phyloP scores from a whole-genome alignment of 2,329 filamentous ascomycete genomes.

The Gaeumannomyces sp. region DNA sequence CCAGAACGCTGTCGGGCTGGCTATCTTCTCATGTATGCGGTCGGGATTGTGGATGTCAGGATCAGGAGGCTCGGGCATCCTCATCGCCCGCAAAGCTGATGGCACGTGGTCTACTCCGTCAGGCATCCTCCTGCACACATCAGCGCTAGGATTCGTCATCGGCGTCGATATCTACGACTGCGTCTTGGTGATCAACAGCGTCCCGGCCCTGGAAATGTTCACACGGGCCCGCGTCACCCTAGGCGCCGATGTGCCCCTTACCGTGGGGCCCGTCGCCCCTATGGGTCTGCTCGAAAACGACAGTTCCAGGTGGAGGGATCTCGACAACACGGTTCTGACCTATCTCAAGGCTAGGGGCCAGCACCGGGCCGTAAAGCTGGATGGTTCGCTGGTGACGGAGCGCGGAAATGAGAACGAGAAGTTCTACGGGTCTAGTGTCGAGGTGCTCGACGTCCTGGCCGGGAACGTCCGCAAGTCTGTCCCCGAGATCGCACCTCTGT shows the following conservation, averaged over 20 bases:
- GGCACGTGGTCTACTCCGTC: constrained; percentile 67
- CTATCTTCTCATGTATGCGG: constrained; percentile 93
- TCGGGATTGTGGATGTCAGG: constrained; percentile 88
- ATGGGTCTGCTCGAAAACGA: constrained; percentile 46
- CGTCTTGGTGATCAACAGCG: constrained; percentile 85
- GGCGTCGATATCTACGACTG: constrained; percentile 96
- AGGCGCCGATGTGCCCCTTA: constrained; percentile 19
- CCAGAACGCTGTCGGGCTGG: constrained; percentile 80
- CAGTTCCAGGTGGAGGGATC: constrained; percentile 38
- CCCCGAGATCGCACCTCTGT: constrained; percentile 53
- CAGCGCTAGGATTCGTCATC: constrained; percentile 80
- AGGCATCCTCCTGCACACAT: constrained; percentile 83
- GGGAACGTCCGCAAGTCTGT: constrained; percentile 49
- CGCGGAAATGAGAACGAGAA: constrained; percentile 54
- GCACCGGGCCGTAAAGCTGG: constrained; percentile 46
- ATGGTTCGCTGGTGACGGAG: constrained; percentile 51
- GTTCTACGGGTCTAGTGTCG: constrained; percentile 40
- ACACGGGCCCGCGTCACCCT: constrained; percentile 72
- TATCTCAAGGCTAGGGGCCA: constrained; percentile 55
- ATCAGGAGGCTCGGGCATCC: constrained; percentile 80
- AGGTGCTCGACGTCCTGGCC: constrained; percentile 51
- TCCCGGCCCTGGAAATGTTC: constrained; percentile 77
- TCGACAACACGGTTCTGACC: constrained; percentile 49
- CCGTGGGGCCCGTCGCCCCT: constrained; percentile 50
- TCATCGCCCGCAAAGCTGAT: constrained; percentile 77